These are phyloP conservation scores for Kalmusia sp. DNA, from an alignment of 2,329 filamentous ascomycete species.

Conservation along the genomic window DNA sequence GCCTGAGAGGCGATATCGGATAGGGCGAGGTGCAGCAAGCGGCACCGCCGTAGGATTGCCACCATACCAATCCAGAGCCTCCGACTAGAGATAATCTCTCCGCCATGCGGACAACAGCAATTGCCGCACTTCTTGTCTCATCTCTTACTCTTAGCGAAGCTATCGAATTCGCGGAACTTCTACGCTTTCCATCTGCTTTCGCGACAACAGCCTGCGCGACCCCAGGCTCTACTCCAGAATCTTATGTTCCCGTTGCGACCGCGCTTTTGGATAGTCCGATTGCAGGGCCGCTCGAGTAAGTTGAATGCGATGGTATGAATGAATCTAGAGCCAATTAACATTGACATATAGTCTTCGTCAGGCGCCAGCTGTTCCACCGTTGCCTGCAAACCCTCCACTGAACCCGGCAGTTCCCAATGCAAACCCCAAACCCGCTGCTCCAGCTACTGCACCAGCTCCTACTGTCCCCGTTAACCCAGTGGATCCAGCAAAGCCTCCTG, in stretches of 20 bases:
- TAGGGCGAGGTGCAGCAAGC: too few relatives aligned
- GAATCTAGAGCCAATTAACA: background rate
- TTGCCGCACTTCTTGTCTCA: conserved; percentile 3
- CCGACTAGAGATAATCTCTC: background rate
- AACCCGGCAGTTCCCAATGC: background rate
- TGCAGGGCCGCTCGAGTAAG: conserved; percentile 9
- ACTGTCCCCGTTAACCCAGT: conserved; percentile 2
- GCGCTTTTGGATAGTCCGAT: background rate
- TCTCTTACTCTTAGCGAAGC: background rate
- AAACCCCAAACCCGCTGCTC: background rate
- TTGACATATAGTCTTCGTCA: conserved; percentile 2
- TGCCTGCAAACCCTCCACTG: background rate
- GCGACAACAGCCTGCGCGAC: background rate
- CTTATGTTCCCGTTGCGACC: background rate
- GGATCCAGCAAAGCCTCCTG: background rate
- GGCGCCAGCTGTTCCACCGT: background rate
- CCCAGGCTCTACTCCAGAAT: background rate
- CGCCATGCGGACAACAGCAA: conserved; percentile 5
- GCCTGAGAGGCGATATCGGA: too few relatives aligned
- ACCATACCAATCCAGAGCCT: background rate
- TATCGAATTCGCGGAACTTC: conserved; percentile 2
- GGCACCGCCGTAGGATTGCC: too few relatives aligned
- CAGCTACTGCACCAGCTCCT: background rate
- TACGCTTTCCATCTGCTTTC: conserved; percentile 5
- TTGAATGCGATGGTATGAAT: background rate